phyloP scores from a whole-genome alignment of 257 asterid genomes.

The Solanum corneliomulleri region DNA sequence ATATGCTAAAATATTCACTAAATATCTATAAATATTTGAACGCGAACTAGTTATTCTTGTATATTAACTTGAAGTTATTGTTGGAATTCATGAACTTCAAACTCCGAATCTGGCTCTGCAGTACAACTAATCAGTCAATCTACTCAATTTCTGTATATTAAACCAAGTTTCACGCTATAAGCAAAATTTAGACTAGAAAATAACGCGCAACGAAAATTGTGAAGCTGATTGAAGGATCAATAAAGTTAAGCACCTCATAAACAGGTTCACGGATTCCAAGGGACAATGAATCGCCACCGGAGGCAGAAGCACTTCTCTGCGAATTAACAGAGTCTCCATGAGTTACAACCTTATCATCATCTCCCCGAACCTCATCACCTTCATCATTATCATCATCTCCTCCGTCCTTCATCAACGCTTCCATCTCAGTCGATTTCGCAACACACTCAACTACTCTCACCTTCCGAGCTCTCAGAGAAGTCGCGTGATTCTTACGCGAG shows the following conservation, averaged over 20 bases:
- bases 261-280: constrained; percentile 94
- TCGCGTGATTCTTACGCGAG: constrained; percentile 31
- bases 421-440: constrained; percentile 31
- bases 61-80: background rate
- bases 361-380: constrained; percentile 6
- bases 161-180: background rate
- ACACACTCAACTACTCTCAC: constrained; percentile 27
- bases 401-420: constrained; percentile 21
- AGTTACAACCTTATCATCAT: background rate
- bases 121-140: background rate
- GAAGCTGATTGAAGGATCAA: background rate
- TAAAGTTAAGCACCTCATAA: constrained; percentile 50
- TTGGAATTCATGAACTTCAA: background rate
- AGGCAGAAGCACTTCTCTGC: constrained; percentile 16
- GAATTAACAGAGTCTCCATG: constrained; percentile 9
- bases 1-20: background rate
- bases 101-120: background rate
- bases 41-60: background rate
- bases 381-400: constrained; percentile 2
- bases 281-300: constrained; percentile 52
- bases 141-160: background rate
- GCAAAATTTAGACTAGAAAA: background rate
- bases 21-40: background rate
- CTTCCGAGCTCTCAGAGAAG: constrained; percentile 27
- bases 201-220: background rate